Base-by-base conservation (phyloP, 2,329 filamentous ascomycete species). In the Diaporthe helianthi region DNA sequence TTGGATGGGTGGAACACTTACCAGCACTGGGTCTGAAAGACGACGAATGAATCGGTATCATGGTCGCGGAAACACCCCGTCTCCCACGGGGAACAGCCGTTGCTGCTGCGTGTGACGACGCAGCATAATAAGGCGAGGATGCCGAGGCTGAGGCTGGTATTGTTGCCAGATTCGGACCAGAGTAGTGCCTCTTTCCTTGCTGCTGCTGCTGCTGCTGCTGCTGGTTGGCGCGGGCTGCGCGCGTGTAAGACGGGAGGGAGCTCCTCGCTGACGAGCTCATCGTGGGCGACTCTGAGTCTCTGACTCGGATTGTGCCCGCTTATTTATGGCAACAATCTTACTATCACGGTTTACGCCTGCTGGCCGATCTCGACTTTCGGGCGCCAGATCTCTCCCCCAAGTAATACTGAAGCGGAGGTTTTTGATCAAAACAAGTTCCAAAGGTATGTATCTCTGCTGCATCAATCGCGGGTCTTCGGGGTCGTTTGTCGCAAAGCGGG, bases 201-300 rank as follows among this genome's bases (percentile, higher is more conserved):
- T 44, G 41, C 49, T 55, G 36, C 36, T 38, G 36, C 12, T 38
- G 36, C 12, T 38, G 36, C 13, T 38, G 36, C 36, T 44, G 41
- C 36, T 55, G 51, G 52, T 49, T 63, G 17, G 26, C 26, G 4
- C 58, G 58, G 29, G 58, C 19, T 24, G 58, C 41, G 41, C 58
- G 58, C 19, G 58, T 63, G 58, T 63, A 63, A n/a, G 58, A 63
- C 44, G 58, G 58, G 44, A 63, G 58, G 41, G 58, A 63, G 29
- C 44, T 36, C 44, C 58, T 63, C 12, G 36, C 36, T 15, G 55
- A 61, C 31, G 58, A 63, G 58, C 58, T 63, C 58, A 63, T 63
- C 29, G 44, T 33, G 44, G 58, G 58, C 41, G 22, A 29, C 17
- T 29, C 44, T 60, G 31, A 33, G 31, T 33, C 31, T n/a, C 22